A percentile compares a stretch with the other conserved stretches of the same genome.
These are phyloP conservation scores for Histomonas meleagridis DNA, from an alignment of 208 protist genomes.

Conservation along the genomic window DNA sequence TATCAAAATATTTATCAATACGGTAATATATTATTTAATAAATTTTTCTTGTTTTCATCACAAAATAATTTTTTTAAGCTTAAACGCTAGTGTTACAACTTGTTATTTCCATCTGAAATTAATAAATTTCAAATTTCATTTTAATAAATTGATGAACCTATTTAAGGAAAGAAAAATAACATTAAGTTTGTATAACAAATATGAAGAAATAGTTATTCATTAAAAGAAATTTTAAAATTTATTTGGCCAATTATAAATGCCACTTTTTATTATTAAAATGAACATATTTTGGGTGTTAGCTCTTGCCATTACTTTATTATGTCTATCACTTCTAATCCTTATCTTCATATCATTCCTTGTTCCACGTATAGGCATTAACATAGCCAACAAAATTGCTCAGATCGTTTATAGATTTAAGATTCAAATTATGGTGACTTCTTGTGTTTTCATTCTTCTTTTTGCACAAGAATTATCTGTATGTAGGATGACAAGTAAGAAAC, in stretches of 20 bases:
- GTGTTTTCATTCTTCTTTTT: not conserved
- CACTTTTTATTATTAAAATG: not conserved
- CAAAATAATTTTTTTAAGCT: too few species aligned
- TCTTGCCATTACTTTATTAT: not conserved
- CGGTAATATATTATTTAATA: too few species aligned
- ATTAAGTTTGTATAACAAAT: too few species aligned
- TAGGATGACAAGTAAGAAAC: not conserved
- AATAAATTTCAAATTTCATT: too few species aligned
- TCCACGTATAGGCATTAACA: not conserved
- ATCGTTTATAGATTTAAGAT: not conserved
- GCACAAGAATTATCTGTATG: not conserved
- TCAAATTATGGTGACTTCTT: not conserved
- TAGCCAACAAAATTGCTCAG: not conserved
- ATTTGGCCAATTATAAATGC: not conserved
- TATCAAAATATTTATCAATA: conserved; percentile 10
- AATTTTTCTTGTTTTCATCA: too few species aligned
- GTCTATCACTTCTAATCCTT: not conserved
- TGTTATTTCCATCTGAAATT: too few species aligned
- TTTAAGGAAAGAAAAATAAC: too few species aligned
- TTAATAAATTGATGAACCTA: too few species aligned
- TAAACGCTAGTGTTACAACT: too few species aligned
- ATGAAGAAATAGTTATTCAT: too few species aligned
- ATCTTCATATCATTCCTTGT: not conserved
- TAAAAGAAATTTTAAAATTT: too few species aligned
- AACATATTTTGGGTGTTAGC: conserved; percentile 9